A percentile compares a stretch with the other conserved stretches of the same genome.
Conservation (phyloP, 306 rosid species). For the Lathyrus tuberosus region DNA sequence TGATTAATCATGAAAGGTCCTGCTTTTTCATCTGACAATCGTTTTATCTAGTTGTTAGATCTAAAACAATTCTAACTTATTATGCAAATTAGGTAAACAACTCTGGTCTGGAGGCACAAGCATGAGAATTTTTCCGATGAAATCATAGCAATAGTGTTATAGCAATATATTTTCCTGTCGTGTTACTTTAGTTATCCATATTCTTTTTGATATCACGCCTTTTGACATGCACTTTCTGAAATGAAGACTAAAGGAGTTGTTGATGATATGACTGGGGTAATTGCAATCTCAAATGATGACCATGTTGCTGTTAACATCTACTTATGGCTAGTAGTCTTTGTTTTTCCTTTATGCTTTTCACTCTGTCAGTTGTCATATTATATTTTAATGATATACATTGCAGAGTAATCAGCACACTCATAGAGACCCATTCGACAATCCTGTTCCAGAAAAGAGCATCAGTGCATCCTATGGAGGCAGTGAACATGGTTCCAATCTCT, state of each 20-base stretch:
- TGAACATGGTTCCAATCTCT: slow-evolving; percentile 56
- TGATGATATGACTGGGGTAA: slow-evolving; percentile 54
- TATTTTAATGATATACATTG: slow-evolving; percentile 37
- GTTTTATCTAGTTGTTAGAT: not conserved
- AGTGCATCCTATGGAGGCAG: slow-evolving; percentile 53
- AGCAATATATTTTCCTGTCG: not conserved
- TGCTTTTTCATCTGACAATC: not conserved
- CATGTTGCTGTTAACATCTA: slow-evolving; percentile 36
- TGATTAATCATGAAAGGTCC: not conserved
- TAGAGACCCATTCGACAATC: slow-evolving; percentile 52
- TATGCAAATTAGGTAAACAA: not conserved
- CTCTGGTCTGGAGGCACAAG: not conserved
- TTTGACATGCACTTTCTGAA: slow-evolving; percentile 23
- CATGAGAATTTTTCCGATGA: not conserved
- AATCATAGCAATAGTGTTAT: no score
- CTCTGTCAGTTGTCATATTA: slow-evolving; percentile 29
- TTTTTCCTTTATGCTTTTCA: slow-evolving; percentile 20
- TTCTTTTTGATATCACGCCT: not conserved
- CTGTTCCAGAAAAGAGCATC: slow-evolving; percentile 61
- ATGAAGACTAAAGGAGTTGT: slow-evolving; percentile 63
- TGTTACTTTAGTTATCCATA: not conserved
- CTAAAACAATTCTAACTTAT: not conserved
- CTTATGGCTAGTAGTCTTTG: slow-evolving; percentile 39
- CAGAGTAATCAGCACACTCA: slow-evolving; percentile 57
- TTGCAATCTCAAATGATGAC: slow-evolving; percentile 54